Evolutionary conservation across 345 rosid species (phyloP), one percentile per base, ranked within the genome.

Genomic region (Sisymbrium altissimum): DNA sequence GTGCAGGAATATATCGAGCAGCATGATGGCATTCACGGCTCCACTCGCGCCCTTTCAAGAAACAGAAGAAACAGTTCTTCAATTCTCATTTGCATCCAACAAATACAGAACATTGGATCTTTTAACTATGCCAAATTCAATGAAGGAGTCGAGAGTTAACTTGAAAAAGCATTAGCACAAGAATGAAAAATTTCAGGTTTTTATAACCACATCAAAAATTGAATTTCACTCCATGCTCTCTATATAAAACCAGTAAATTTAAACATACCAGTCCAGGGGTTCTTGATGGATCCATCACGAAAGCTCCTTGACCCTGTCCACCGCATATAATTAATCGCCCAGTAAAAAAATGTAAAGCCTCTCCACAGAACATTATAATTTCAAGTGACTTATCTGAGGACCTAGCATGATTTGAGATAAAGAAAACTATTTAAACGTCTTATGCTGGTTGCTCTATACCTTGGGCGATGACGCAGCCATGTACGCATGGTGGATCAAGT

Each of bases 1-100:
- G 77, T 84, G 69, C 71, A 94, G 78, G 83, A 94, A 88, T 83
- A 94, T 94, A 58, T 85, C 85, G 11, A 94, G 96, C 77, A 91
- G 84, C 88, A 92, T 82, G 71, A 94, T 87, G 64, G 97, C 99
- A 77, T 88, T 88, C 68, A 94, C 97, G 19, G 97, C 97, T 59
- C 93, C 98, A 64, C 97, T 94, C 14, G 97, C 93, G 1, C 97
- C 98, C 93, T 94, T 48, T 77, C 9, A 72, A 52, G 15, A 9
- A 59, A 72, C 57, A 50, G 18, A 15, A 40, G 25, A 53, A 57
- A 19, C 6, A 38, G 3, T 55, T 15, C 9, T 45, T 25, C 14
- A 64, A 19, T 35, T 25, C 25, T 35, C 66, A 66, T 13, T 65
- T 66, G 59, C 50, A 36, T 45, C 68, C 33, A 71, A 18, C 53